Base-by-base conservation (phyloP, 441 rosid species). In the Cnidoscolus chayamansa region DNA sequence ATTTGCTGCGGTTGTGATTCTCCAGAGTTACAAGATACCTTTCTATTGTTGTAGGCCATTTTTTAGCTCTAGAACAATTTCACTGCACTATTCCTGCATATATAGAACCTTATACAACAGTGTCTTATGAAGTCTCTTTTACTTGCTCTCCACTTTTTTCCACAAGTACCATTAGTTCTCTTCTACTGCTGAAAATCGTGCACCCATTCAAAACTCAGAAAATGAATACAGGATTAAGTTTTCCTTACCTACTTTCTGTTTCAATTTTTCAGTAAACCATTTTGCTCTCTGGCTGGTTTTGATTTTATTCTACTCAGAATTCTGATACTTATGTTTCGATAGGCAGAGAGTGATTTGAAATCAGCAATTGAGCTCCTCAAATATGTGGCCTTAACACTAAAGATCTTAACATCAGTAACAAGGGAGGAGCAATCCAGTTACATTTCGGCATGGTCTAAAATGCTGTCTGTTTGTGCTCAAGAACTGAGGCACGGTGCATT, bases 401-500 rank as follows among this genome's bases (percentile, higher is more conserved):
- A 86, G 80, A 85, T 89, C 69, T 77, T 91, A 53, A 84, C 74
- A 8, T 78, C 83, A 72, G 82, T 81, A 74, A 76, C 89, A 17
- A 51, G 63, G 62, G 83, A 78, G 77, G 88, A 81, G 62, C 92
- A 89, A 73, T 78, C 60, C 50, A 58, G 54, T 45, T 91, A 85
- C 79, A 80, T 85, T 70, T 85, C 88, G 55, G 68, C 83, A 0
- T 89, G 94, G 97, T 79, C 72, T 17, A 81, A 74, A 75, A 81
- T 91, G 71, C 53, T 86, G 63, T 81, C 85, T 25, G 72, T 76
- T 72, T 91, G 94, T 82, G 80, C 76, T 54, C 82, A 60, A 72
- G 97, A 87, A 84, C 84, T 91, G 83, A 82, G 81, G 73, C 90
- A 87, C 35, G 97, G 92, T 79, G 81, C 89, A 68, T 75, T 68